Base-by-base conservation (phyloP, 139 green algal genomes). In the Diplosphaera chodatii region DNA sequence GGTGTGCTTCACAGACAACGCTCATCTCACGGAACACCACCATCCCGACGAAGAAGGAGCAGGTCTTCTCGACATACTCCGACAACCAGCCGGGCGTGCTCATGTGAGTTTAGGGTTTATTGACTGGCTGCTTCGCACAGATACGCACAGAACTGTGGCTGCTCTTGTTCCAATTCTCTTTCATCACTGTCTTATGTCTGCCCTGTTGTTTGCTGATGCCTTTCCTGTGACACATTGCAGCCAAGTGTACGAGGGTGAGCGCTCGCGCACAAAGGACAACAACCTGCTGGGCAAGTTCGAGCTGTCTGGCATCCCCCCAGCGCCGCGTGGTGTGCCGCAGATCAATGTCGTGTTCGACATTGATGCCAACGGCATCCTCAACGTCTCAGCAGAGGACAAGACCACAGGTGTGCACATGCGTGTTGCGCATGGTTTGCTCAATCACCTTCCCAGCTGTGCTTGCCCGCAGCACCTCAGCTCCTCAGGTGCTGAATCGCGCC, bases 41-140 rank as follows among this genome's bases (percentile, higher is more conserved):
- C 67, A 91, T 99, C 66, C 95, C 95, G 66, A 97, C 92, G 69
- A 99, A 99, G 91, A 99, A 99, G 88, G 95, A 99, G 88, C 92
- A 99, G 87, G 85, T 98, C 2, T 99, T 99, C 90, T 96, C 88
- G 33, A 99, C 95, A 32, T 98, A 97, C 85, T 85, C 85, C 16
- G 94, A 99, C 86, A 99, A 98, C 89, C 95, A 99, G 91, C 93
- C 95, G 0, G 94, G 87, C 29, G 94, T 99, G 80, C 88, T 97
- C 34, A 96, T 96, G 74, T 59, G 48, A 5, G 48, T 23, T 25
- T 25, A n/a, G n/a, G n/a, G n/a, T n/a, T n/a, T n/a, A n/a, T n/a
- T n/a, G n/a, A n/a, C n/a, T n/a, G n/a, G n/a, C n/a, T n/a, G n/a
- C n/a, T n/a, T n/a, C n/a, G n/a, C n/a, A n/a, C n/a, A n/a, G n/a